phyloP scores from a whole-genome alignment of 2,329 filamentous ascomycete species.

The Alternaria solani region DNA sequence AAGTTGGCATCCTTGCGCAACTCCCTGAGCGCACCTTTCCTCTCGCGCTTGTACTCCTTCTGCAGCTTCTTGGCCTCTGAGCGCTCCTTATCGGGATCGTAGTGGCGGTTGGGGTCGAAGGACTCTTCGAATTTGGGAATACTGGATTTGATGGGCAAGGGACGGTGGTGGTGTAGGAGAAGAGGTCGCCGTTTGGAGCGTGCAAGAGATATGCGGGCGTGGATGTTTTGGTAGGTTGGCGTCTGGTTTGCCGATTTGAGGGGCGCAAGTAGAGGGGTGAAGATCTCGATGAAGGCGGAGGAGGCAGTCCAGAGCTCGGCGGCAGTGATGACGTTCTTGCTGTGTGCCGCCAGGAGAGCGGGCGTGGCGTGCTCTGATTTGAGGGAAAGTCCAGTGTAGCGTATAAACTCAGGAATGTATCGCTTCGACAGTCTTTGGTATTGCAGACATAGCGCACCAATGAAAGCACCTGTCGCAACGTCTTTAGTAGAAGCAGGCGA shows the following conservation, averaged over 20 bases:
- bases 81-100: slow-evolving; percentile 92
- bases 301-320: slow-evolving; percentile 78
- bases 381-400: slow-evolving; percentile 80
- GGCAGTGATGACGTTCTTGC: slow-evolving; percentile 71
- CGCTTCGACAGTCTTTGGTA: slow-evolving; percentile 86
- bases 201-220: slow-evolving; percentile 68
- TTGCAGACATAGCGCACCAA: slow-evolving; percentile 79
- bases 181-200: slow-evolving; percentile 77
- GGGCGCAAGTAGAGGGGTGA: slow-evolving; percentile 64
- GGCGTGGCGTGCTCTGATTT: slow-evolving; percentile 49
- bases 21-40: slow-evolving; percentile 93
- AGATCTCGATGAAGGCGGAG: slow-evolving; percentile 79
- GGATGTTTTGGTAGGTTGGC: slow-evolving; percentile 68
- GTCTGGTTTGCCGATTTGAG: slow-evolving; percentile 43
- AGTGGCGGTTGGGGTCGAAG: slow-evolving; percentile 95
- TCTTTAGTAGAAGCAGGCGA: slow-evolving; percentile 71
- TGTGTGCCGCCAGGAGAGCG: slow-evolving; percentile 65
- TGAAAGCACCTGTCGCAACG: slow-evolving; percentile 76
- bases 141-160: slow-evolving; percentile 84
- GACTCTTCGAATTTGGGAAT: slow-evolving; percentile 96
- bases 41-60: slow-evolving; percentile 92
- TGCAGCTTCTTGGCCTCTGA: slow-evolving; percentile 84
- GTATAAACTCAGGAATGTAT: slow-evolving; percentile 87
- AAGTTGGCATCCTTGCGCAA: slow-evolving; percentile 95
- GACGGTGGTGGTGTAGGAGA: slow-evolving; percentile 86